Base-by-base conservation (phyloP, 1,284 basidiomycete species). In the Tausonia pullulans region DNA sequence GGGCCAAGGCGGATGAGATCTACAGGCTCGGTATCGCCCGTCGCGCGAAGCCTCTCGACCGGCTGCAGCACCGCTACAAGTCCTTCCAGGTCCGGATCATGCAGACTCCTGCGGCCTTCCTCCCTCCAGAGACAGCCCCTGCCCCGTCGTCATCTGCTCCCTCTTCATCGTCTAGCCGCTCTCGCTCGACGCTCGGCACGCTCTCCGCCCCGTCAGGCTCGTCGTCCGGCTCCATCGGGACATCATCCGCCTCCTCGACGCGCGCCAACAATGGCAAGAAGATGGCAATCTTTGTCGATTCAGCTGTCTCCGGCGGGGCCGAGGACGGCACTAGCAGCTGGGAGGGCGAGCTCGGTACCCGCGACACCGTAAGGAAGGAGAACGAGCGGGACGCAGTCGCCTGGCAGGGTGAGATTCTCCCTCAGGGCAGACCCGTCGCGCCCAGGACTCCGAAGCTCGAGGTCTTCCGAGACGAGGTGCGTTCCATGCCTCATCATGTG, bases 1-100 rank as follows among this genome's bases (percentile, higher is more conserved):
- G 79, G 52, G 78, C 81, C 63, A 86, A 92, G 66, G 92, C 94
- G 3, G 90, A 96, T 69, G 80, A 83, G 57, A 82, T 92, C 27
- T 97, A 90, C 77, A 82, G 82, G 27, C 82, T 87, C 58, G 95
- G 94, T 16, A 88, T 98, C 68, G 81, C 85, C 59, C 85, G 88
- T 27, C 83, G 83, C 68, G 91, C 87, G 8, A 82, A 88, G 13
- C 93, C 93, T 2, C 72, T 89, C 14, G 90, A 93, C 70, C 82
- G 91, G 39, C 81, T 98, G 63, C 93, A 93, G 78, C 84, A 82
- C 60, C 81, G 86, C 60, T 90, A 93, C 74, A 79, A 83, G 44
- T 87, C 92, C 52, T 98, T 94, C 75, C 85, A 89, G 69, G 87
- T 87, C 67, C 84, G 90, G 13, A 80, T 80, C 72, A 74, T 78